A percentile compares a stretch with the other conserved stretches of the same genome.
These are phyloP conservation scores for Trematosphaeria pertusa DNA, from an alignment of 2,329 filamentous ascomycete genomes.

Conservation along the genomic window DNA sequence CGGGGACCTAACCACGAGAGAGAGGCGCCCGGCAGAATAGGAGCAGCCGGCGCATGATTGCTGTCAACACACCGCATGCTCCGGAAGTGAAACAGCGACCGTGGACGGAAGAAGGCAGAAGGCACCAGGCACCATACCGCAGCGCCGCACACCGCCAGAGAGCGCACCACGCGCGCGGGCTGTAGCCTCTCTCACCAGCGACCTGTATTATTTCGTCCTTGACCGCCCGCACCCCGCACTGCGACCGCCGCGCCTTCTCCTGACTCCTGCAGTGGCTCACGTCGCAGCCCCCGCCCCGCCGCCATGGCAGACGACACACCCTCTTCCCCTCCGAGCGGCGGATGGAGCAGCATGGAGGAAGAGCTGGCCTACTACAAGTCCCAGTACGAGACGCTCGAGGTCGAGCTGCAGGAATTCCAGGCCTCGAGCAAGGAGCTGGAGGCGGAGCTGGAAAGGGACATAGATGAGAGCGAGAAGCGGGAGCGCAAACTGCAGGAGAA, in stretches of 20 bases:
- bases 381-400: constrained; percentile 91
- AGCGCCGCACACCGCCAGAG: constrained; percentile 1
- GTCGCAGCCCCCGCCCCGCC: constrained; percentile 23
- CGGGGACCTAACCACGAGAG: constrained; percentile 14
- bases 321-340: constrained; percentile 40
- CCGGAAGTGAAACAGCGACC: constrained; percentile 35
- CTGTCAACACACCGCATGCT: constrained; percentile 24
- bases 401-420: constrained; percentile 92
- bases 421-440: constrained; percentile 93
- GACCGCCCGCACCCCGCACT: constrained; percentile 23
- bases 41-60: constrained; percentile 34
- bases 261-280: constrained; percentile 26
- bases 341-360: constrained; percentile 63
- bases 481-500: constrained; percentile 87
- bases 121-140: constrained; percentile 26
- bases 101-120: constrained; percentile 4
- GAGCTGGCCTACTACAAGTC: constrained; percentile 93
- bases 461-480: constrained; percentile 92
- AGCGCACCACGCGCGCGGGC: constrained; percentile 4
- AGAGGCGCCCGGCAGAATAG: constrained; percentile 23
- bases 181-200: constrained; percentile 6
- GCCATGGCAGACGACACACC: constrained; percentile 40
- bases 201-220: constrained; percentile 15
- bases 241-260: constrained; percentile 30
- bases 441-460: constrained; percentile 92